Conservation (phyloP, 1,139 yeast species). For the Geotrichum candidum region DNA sequence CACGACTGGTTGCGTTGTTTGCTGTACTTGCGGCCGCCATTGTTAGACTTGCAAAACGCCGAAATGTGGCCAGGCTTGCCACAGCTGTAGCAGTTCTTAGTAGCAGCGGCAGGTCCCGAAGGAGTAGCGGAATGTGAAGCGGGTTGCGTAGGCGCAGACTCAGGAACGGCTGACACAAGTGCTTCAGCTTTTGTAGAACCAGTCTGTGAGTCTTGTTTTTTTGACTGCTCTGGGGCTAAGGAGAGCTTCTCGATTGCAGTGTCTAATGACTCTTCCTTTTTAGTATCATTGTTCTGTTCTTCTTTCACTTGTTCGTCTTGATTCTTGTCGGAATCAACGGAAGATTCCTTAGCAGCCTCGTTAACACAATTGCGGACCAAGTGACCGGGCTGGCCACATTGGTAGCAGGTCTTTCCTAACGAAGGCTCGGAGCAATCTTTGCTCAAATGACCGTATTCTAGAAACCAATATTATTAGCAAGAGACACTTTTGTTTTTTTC, state of each 20-base stretch:
- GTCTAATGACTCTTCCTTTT: conserved; percentile 16
- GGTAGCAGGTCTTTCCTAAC: conserved; percentile 54
- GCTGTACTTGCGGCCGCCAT: background rate
- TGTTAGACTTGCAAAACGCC: conserved; percentile 56
- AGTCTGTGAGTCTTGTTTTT: background rate
- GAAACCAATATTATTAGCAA: background rate
- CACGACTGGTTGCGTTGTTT: conserved; percentile 58
- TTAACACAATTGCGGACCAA: conserved; percentile 51
- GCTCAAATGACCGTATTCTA: conserved; percentile 62
- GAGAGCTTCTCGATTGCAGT: background rate
- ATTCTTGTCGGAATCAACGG: conserved; percentile 20
- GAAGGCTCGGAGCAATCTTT: conserved; percentile 56
- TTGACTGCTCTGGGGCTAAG: background rate
- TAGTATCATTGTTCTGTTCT: background rate
- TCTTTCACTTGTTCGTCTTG: conserved; percentile 17
- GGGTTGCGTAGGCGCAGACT: conserved; percentile 2
- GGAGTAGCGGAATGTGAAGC: conserved; percentile 8
- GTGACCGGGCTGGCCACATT: conserved; percentile 84
- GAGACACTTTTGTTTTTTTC: background rate
- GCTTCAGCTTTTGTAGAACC: background rate
- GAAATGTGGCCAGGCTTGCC: conserved; percentile 93
- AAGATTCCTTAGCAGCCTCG: conserved; percentile 23
- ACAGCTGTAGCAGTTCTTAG: conserved; percentile 73
- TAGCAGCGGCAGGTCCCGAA: conserved; percentile 17
- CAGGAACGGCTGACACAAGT: background rate